Percentiles rank a stretch among this genome's conserved stretches.
phyloP scores from a whole-genome alignment of 140 eudicot species.

The Oenanthe javanica region DNA sequence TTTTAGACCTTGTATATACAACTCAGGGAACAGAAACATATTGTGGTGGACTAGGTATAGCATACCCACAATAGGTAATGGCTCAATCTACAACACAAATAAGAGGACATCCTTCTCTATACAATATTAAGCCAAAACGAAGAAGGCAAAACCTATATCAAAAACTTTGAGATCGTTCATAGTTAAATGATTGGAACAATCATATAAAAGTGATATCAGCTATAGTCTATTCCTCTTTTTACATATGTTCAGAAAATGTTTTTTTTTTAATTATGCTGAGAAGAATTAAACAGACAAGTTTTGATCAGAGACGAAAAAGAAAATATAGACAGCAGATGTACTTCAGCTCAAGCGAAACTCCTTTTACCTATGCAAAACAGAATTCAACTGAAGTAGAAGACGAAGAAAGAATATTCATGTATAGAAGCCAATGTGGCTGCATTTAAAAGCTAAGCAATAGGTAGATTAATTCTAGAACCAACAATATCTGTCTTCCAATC shows the following conservation, averaged over 20 bases:
- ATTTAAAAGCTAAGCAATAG: background rate
- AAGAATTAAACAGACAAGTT: background rate
- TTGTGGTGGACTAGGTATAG: background rate
- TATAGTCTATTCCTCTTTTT: background rate
- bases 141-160: background rate
- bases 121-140: background rate
- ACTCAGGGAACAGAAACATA: background rate
- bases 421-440: constrained; percentile 7
- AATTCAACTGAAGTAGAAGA: background rate
- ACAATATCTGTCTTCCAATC: background rate
- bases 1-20: background rate
- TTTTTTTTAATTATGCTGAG: background rate
- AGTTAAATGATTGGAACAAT: background rate
- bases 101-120: background rate
- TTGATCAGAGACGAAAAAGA: background rate
- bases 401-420: constrained; percentile 7
- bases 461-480: background rate
- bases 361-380: background rate
- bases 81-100: background rate
- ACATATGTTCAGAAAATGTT: too few species aligned
- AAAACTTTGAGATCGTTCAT: background rate
- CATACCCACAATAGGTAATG: constrained; percentile 9
- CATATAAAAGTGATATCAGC: background rate
- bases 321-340: background rate
- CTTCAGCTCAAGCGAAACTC: background rate